Base-by-base conservation (phyloP, 345 rosid genomes). In the Hirschfeldia incana region DNA sequence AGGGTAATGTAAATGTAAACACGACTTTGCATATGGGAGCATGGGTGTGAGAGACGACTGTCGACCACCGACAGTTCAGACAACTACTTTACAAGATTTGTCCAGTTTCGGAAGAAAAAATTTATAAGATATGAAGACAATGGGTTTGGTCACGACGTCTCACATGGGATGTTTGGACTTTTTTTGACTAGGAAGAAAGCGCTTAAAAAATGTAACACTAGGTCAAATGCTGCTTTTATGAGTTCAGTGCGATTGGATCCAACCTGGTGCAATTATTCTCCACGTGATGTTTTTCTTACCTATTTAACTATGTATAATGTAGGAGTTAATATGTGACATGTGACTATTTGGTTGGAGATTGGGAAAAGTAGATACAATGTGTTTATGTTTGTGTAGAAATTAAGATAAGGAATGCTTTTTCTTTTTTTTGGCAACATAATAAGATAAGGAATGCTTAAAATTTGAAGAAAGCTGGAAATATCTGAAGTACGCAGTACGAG, bases 161-260 rank as follows among this genome's bases (percentile, higher is more conserved):
- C 76, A 79, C 82, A 79, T 79, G 78, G 75, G 70, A 74, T 79
- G 78, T 68, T 79, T 79, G 59, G 81, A 72, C 81, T 58, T 72
- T 65, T 72, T 57, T 78, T 42, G 27, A 33, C 78, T 0, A 58
- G 0, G 15, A 8, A 58, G 0, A 13, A 17, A 37, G 67, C 61
- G 65, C 73, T 12, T 44, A 10, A 27, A 63, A 9, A 30, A 49
- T 12, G 46, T 60, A 13, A 9, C 4, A n/a, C 51, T 33, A 79
- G 70, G 78, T 74, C 78, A 61, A 74, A 27, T 49, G 77, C 32
- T 66, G 3, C 30, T 29, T 72, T 66, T 66, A 66, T 44, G 73
- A 67, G 46, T 79, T 49, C 6, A 79, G 74, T 79, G 78, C 58
- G 74, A 49, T 73, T 67, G 28, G 78, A 73, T 79, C 82, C 12